Conservation (phyloP, 2,329 filamentous ascomycete species). For the Drechslerella stenobrocha region DNA sequence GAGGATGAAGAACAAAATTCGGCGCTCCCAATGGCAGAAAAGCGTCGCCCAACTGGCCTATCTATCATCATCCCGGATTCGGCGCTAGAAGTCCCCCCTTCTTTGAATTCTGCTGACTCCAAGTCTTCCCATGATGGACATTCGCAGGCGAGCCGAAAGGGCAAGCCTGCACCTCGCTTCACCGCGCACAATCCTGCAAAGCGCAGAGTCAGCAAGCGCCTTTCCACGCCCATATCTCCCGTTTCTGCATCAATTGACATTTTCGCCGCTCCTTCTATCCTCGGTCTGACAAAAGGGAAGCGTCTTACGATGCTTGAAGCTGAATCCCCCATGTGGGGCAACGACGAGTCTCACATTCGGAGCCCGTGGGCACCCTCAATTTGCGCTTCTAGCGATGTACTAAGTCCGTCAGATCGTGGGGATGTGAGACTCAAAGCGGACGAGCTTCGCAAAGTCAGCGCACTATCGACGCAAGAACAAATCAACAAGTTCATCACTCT, state of each 20-base stretch:
- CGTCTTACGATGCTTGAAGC: conserved; percentile 41
- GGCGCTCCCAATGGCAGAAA: conserved; percentile 36
- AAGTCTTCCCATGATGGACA: conserved; percentile 21
- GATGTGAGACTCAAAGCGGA: conserved; percentile 68
- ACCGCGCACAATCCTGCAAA: conserved; percentile 35
- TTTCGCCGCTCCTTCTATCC: conserved; percentile 41
- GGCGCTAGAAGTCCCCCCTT: conserved; percentile 26
- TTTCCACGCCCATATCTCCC: conserved; percentile 44
- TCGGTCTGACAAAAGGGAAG: conserved; percentile 29
- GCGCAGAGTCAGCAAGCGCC: conserved; percentile 37
- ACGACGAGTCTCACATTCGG: conserved; percentile 23
- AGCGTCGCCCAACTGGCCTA: conserved; percentile 35
- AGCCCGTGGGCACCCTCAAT: conserved; percentile 67
- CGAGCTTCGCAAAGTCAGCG: conserved; percentile 69
- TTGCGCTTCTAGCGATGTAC: conserved; percentile 85
- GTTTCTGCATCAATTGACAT: conserved; percentile 42
- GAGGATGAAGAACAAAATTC: conserved; percentile 9
- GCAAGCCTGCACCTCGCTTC: conserved; percentile 32
- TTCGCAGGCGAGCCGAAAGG: conserved; percentile 34
- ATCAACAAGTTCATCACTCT: conserved; percentile 88
- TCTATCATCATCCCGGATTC: conserved; percentile 44
- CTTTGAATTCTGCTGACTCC: conserved; percentile 38
- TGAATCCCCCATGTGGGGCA: conserved; percentile 43
- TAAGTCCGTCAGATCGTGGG: conserved; percentile 68
- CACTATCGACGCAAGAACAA: conserved; percentile 84